Evolutionary conservation across 768 basidiomycete species (phyloP).

Genomic region (Termitomyces sp.): DNA sequence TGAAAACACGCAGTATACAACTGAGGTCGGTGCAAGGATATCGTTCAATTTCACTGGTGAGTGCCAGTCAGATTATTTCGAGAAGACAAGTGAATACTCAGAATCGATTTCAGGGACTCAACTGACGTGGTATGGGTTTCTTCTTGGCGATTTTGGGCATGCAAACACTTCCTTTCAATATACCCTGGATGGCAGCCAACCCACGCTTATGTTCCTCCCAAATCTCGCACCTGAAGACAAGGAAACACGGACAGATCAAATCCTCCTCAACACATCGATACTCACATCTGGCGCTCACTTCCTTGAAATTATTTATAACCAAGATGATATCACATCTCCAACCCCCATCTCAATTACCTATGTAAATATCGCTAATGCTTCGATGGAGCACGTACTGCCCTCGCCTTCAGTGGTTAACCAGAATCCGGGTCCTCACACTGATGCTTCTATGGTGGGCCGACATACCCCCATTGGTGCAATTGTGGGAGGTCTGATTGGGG

Average conservation of each 20-base stretch:
- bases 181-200: neutral
- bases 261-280: neutral
- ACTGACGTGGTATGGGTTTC: neutral
- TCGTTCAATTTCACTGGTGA: neutral
- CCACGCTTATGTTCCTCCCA: neutral
- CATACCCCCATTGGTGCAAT: neutral
- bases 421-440: neutral
- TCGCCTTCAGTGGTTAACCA: neutral
- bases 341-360: neutral
- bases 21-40: neutral
- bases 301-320: neutral
- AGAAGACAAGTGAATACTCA: neutral
- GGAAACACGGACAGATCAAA: neutral
- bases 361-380: neutral
- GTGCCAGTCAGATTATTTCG: neutral
- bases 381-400: neutral
- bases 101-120: neutral
- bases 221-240: neutral
- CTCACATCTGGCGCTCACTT: neutral
- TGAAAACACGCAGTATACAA: neutral
- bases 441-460: neutral
- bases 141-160: neutral
- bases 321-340: neutral
- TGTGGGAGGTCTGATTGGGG: neutral
- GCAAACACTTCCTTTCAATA: neutral